These are phyloP conservation scores for Monilinia laxa DNA, from an alignment of 2,329 filamentous ascomycete genomes.

Conservation along the genomic window DNA sequence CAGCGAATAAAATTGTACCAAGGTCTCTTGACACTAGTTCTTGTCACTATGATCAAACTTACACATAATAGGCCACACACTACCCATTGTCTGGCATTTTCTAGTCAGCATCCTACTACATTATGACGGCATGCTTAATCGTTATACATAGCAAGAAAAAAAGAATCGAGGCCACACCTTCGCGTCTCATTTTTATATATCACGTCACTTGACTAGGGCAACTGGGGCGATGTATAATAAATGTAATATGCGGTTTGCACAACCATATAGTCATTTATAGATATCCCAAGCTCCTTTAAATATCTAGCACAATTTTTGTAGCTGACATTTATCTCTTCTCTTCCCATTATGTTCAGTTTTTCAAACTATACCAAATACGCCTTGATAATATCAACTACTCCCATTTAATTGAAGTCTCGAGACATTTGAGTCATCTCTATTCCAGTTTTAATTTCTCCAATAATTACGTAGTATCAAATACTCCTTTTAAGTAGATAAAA, in stretches of 20 bases:
- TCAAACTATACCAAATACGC: constrained; percentile 26
- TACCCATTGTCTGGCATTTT: neutral
- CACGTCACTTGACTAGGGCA: no score
- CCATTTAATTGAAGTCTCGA: neutral
- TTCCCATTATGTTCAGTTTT: constrained; percentile 27
- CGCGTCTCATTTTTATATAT: no score
- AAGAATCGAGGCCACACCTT: no score
- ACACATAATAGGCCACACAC: no score
- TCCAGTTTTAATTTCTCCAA: constrained; percentile 37
- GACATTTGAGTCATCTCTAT: constrained; percentile 28
- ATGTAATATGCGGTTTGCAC: no score
- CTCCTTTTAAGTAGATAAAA: constrained; percentile 37
- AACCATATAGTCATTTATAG: no score
- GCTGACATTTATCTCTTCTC: constrained; percentile 24
- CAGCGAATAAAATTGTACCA: neutral
- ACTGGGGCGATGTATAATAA: no score
- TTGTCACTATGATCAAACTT: neutral
- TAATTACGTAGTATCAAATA: constrained; percentile 31
- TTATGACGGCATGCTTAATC: no score
- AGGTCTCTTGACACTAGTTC: neutral
- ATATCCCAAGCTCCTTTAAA: no score
- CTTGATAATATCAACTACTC: constrained; percentile 26
- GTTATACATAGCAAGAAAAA: no score
- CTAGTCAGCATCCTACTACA: neutral
- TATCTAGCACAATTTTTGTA: neutral